phyloP scores from a whole-genome alignment of 257 asterid genomes.

The Cinchona pubescens region DNA sequence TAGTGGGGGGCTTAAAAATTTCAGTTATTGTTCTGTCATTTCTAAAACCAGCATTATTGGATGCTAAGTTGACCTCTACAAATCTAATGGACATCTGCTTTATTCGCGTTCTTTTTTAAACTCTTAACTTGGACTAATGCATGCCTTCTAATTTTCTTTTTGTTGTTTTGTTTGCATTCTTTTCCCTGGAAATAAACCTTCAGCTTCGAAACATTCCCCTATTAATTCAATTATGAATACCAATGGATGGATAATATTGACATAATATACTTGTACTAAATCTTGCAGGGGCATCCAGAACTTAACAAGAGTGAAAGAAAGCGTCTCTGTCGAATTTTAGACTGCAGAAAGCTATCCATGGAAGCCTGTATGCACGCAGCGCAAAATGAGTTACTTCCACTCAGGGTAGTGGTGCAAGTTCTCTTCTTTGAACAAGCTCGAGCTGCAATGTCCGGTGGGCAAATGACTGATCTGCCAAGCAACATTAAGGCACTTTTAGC shows the following conservation, averaged over 20 bases:
- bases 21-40: not conserved
- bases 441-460: slow-evolving; percentile 59
- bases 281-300: slow-evolving; percentile 66
- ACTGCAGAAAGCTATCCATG: slow-evolving; percentile 72
- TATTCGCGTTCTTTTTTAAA: not conserved
- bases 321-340: slow-evolving; percentile 58
- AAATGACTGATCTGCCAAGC: slow-evolving; percentile 56
- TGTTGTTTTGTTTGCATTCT: slow-evolving; percentile 4
- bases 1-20: not conserved
- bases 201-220: not conserved
- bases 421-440: slow-evolving; percentile 94
- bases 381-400: slow-evolving; percentile 79
- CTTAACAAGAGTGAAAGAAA: slow-evolving; percentile 76
- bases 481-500: slow-evolving; percentile 71
- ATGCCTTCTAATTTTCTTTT: slow-evolving; percentile 1
- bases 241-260: not conserved
- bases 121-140: not conserved
- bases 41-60: not conserved
- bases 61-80: not conserved
- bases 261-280: not conserved
- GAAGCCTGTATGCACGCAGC: slow-evolving; percentile 92
- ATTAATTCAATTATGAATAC: not conserved
- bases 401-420: slow-evolving; percentile 84
- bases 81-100: not conserved
- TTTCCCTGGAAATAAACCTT: not conserved